Evolutionary conservation across 2,329 filamentous ascomycete genomes (phyloP).

Genomic region (Pseudocercospora musae): DNA sequence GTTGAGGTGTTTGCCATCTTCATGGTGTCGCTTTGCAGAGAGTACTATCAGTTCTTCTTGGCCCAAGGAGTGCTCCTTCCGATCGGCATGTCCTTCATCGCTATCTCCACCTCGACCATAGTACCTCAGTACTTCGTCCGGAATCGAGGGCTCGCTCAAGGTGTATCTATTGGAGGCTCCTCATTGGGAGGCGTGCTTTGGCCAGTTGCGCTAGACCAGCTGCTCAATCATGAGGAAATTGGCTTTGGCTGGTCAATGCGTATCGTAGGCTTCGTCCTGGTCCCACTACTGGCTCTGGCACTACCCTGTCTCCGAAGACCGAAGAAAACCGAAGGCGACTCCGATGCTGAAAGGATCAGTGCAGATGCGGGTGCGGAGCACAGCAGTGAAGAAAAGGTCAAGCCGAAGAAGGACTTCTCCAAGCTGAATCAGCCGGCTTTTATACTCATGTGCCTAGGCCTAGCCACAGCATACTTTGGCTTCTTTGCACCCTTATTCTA

Average conservation of each 20-base stretch:
- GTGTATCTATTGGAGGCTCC: constrained; percentile 11
- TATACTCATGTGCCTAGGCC: constrained; percentile 25
- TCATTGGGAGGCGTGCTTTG: constrained; percentile 15
- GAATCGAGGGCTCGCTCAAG: constrained; percentile 48
- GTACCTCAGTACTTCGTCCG: constrained; percentile 48
- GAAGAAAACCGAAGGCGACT: background rate
- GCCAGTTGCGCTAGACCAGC: constrained; percentile 47
- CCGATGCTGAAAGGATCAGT: background rate
- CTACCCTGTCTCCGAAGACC: constrained; percentile 7
- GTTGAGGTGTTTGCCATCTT: constrained; percentile 47
- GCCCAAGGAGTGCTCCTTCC: constrained; percentile 49
- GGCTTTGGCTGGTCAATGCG: constrained; percentile 55
- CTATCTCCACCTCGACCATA: constrained; percentile 46
- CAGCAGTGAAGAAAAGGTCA: background rate
- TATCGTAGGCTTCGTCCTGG: constrained; percentile 51
- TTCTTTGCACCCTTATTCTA: constrained; percentile 43
- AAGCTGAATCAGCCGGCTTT: constrained; percentile 24
- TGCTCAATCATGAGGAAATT: constrained; percentile 46
- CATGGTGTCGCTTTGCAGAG: constrained; percentile 44
- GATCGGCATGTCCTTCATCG: constrained; percentile 41
- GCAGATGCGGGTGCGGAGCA: background rate
- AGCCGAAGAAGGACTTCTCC: constrained; percentile 20
- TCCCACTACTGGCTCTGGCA: constrained; percentile 36
- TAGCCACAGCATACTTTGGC: constrained; percentile 26
- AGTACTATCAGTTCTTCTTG: constrained; percentile 55